Base-by-base conservation (phyloP, 192 early-diverging fungal species). In the Entophlyctis luteolus region DNA sequence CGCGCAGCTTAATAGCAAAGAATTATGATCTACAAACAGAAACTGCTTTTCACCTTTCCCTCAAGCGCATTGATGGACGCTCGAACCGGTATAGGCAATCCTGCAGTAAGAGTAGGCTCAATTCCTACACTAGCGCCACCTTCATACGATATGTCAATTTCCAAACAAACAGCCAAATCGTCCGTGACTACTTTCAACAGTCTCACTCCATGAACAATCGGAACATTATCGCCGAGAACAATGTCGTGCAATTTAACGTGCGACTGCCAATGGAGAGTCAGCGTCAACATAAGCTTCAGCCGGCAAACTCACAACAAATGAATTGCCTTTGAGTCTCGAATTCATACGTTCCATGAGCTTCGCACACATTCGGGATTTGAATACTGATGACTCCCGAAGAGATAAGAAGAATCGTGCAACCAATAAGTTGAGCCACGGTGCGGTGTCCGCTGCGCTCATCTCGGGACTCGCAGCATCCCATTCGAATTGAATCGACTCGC, bases 111-210 rank as follows among this genome's bases (percentile, higher is more conserved):
- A 3, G 77, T 78, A 20, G 71, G 66, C 50, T 80, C 55, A 8
- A 85, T 76, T 0, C 62, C 71, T 39, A 85, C 72, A 68, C 72
- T 75, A 3, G 69, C 78, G 31, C 83, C 83, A 50, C 83, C 83
- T 0, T 59, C 42, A 62, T 84, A 84, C 0, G 66, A 68, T n/a
- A 84, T 0, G 48, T 84, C 80, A 18, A 71, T 31, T 65, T 84
- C 83, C 18, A 68, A 59, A n/a, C 65, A 50, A 32, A 84, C 83
- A 29, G 83, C 77, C 14, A 82, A 48, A 69, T 84, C 83, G 6
- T 82, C 76, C 31, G 78, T 75, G 23, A 84, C 22, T 14, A 73
- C 80, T 50, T 84, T 81, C 23, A 78, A 25, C 27, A 82, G 46
- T 54, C 80, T 23, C 2, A 82, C 70, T 8, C 75, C 76, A 58